A percentile compares a stretch with the other conserved stretches of the same genome.
These are phyloP conservation scores for Chlamydomonas sphaeroides DNA, from an alignment of 139 green algal species.

Conservation along the genomic window DNA sequence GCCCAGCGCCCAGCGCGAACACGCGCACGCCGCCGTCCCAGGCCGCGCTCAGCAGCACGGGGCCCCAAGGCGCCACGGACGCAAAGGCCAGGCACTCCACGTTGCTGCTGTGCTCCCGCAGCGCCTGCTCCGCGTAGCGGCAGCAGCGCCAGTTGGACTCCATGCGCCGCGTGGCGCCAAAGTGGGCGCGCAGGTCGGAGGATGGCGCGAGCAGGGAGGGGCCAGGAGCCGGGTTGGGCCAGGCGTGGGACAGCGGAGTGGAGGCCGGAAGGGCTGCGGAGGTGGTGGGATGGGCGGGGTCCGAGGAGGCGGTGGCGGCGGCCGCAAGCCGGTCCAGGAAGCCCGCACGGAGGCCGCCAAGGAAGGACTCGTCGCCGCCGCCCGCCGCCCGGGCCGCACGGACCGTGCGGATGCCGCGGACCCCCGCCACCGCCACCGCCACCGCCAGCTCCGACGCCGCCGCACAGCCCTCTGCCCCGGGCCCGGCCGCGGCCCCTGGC, in stretches of 20 bases:
- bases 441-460: background rate
- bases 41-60: slow-evolving; percentile 24
- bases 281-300: too few species aligned
- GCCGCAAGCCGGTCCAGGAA: slow-evolving; percentile 29
- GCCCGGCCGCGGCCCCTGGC: background rate
- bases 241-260: background rate
- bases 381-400: slow-evolving; percentile 1
- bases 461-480: background rate
- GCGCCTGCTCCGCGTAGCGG: slow-evolving; percentile 6
- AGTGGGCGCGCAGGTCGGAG: slow-evolving; percentile 2
- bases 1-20: slow-evolving; percentile 15
- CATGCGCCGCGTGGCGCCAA: background rate
- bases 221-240: too few species aligned
- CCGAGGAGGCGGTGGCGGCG: background rate
- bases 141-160: slow-evolving; percentile 11
- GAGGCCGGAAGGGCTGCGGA: too few species aligned
- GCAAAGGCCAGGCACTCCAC: slow-evolving; percentile 47
- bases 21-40: slow-evolving; percentile 44
- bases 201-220: too few species aligned
- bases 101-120: slow-evolving; percentile 42
- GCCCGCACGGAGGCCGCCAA: slow-evolving; percentile 11
- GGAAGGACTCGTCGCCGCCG: slow-evolving; percentile 21
- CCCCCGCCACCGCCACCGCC: slow-evolving; percentile 15
- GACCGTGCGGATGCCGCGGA: slow-evolving; percentile 16
- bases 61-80: slow-evolving; percentile 14